phyloP scores from a whole-genome alignment of 1,284 basidiomycete genomes.

The Ustilago loliicola region DNA sequence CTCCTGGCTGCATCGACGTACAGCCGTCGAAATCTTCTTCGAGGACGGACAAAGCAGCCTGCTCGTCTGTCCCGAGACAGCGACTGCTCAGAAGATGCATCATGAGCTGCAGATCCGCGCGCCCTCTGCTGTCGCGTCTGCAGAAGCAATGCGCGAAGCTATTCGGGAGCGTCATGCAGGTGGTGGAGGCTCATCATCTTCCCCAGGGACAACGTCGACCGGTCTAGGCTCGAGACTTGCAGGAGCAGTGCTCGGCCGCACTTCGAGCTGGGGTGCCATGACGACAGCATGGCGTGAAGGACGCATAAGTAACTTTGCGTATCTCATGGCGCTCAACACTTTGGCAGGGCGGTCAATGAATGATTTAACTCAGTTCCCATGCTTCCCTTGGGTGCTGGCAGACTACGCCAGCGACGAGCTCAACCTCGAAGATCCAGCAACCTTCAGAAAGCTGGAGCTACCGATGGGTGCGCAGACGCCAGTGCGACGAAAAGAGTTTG shows the following conservation, averaged over 20 bases:
- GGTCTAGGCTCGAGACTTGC: slow-evolving; percentile 52
- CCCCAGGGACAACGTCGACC: slow-evolving; percentile 18
- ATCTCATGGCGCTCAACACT: slow-evolving; percentile 70
- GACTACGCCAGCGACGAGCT: slow-evolving; percentile 84
- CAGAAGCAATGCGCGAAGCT: slow-evolving; percentile 49
- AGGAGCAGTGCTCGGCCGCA: slow-evolving; percentile 57
- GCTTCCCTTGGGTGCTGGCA: slow-evolving; percentile 89
- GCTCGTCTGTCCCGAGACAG: slow-evolving; percentile 61
- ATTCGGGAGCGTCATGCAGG: slow-evolving; percentile 41
- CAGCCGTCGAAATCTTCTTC: slow-evolving; percentile 69
- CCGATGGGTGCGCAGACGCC: slow-evolving; percentile 93
- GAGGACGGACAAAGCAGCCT: slow-evolving; percentile 69
- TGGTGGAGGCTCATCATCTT: slow-evolving; percentile 7
- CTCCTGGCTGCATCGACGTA: slow-evolving; percentile 65
- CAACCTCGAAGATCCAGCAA: slow-evolving; percentile 78
- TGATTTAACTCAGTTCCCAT: slow-evolving; percentile 92
- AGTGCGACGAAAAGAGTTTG: slow-evolving; percentile 73
- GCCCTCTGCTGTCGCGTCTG: slow-evolving; percentile 54
- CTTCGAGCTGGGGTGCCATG: slow-evolving; percentile 52
- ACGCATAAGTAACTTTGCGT: slow-evolving; percentile 68
- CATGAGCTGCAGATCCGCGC: slow-evolving; percentile 50
- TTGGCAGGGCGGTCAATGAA: slow-evolving; percentile 69
- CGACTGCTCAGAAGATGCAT: slow-evolving; percentile 52
- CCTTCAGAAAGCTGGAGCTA: slow-evolving; percentile 83
- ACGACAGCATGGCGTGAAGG: slow-evolving; percentile 66